Conservation (phyloP, 2,329 filamentous ascomycete species). For the Coleophoma eucalyptorum region DNA sequence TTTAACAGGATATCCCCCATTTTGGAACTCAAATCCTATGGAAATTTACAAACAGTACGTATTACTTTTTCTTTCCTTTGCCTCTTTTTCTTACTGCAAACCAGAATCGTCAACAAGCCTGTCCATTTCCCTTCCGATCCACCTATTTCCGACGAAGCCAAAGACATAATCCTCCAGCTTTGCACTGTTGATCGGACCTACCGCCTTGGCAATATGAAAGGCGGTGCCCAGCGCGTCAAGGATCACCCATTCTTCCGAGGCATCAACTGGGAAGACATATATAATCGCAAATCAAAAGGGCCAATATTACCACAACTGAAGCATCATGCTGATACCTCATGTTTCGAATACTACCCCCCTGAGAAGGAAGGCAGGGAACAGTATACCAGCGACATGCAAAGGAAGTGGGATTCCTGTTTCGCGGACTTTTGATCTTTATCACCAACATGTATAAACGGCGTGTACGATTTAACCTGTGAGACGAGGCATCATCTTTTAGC, state of each 20-base stretch:
- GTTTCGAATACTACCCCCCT: constrained; percentile 81
- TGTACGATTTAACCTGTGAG: background rate
- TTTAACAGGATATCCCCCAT: constrained; percentile 78
- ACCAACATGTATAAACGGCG: too few relatives aligned
- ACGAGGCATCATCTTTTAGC: too few relatives aligned
- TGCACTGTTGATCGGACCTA: constrained; percentile 78
- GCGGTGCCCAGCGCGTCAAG: constrained; percentile 70
- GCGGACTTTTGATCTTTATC: constrained; percentile 54
- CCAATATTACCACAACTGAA: constrained; percentile 74
- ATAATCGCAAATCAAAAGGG: constrained; percentile 58
- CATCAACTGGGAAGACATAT: constrained; percentile 71
- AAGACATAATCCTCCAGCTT: constrained; percentile 71
- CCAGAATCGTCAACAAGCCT: constrained; percentile 73
- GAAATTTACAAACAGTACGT: constrained; percentile 78
- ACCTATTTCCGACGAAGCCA: constrained; percentile 60
- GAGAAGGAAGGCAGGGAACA: constrained; percentile 61
- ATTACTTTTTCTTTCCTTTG: background rate
- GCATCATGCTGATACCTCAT: constrained; percentile 71
- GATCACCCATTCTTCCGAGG: constrained; percentile 70
- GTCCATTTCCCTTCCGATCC: constrained; percentile 68
- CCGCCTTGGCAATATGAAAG: constrained; percentile 73
- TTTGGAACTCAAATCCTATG: constrained; percentile 83
- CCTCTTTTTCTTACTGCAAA: background rate
- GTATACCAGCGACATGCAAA: constrained; percentile 66
- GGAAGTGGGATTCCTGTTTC: constrained; percentile 69